Percentiles rank a stretch among this genome's conserved stretches.
phyloP scores from a whole-genome alignment of 352 stramenopile genomes.

The Pythium sukuiense region DNA sequence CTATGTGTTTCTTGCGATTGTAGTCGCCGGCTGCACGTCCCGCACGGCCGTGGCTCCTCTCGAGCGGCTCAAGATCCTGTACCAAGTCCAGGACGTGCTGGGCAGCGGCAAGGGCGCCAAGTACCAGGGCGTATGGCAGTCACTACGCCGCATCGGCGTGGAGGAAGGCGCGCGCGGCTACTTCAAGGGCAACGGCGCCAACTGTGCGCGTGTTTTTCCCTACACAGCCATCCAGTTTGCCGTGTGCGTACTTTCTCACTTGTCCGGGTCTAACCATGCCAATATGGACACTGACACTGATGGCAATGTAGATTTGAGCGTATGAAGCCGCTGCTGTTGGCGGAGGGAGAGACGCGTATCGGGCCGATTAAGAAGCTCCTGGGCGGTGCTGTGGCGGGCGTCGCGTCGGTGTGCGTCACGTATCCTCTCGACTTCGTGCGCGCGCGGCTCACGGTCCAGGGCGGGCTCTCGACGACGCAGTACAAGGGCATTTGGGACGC shows the following conservation, averaged over 20 bases:
- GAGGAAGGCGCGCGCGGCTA: constrained; percentile 66
- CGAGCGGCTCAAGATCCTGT: constrained; percentile 80
- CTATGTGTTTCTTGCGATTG: neutral
- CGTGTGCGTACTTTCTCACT: constrained; percentile 28
- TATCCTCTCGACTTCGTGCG: constrained; percentile 78
- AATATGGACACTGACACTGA: too few species aligned
- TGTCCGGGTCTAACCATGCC: neutral
- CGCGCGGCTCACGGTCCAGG: constrained; percentile 70
- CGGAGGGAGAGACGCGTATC: constrained; percentile 39
- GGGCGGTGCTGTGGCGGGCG: constrained; percentile 55
- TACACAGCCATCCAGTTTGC: constrained; percentile 83
- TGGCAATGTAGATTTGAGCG: constrained; percentile 45
- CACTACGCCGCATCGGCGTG: constrained; percentile 56
- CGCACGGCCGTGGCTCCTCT: constrained; percentile 70
- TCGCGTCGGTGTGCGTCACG: constrained; percentile 66
- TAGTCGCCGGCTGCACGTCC: constrained; percentile 70
- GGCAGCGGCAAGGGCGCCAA: constrained; percentile 30
- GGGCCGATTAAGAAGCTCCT: constrained; percentile 53
- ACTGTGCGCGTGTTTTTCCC: constrained; percentile 76
- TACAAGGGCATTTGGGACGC: constrained; percentile 69
- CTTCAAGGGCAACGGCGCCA: constrained; percentile 81
- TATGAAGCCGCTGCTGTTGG: constrained; percentile 51
- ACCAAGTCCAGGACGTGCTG: constrained; percentile 71
- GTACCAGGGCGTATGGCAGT: constrained; percentile 58
- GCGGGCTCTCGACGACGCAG: constrained; percentile 52